Percentiles rank a stretch among this genome's conserved stretches.
phyloP scores from a whole-genome alignment of 2,329 filamentous ascomycete species.

The Fusarium sp. region DNA sequence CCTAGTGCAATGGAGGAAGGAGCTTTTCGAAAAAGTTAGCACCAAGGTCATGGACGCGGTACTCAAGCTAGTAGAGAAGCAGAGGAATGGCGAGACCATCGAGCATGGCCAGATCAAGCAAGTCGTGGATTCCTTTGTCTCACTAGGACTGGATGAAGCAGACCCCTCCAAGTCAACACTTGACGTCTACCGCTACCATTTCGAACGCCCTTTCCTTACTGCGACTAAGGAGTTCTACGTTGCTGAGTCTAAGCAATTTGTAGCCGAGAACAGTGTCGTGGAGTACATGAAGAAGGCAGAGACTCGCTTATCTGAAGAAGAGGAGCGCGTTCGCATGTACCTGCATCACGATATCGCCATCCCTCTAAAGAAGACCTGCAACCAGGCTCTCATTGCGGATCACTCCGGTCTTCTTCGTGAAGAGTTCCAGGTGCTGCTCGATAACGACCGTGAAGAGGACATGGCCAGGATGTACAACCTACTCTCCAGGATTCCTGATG shows the following conservation, averaged over 20 bases:
- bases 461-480: conserved; percentile 97
- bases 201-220: conserved; percentile 90
- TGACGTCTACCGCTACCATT: conserved; percentile 92
- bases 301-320: conserved; percentile 87
- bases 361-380: conserved; percentile 86
- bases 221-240: conserved; percentile 90
- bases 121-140: conserved; percentile 96
- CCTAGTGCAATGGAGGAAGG: conserved; percentile 92
- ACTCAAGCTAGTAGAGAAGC: conserved; percentile 94
- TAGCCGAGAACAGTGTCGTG: conserved; percentile 96
- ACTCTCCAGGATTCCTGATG: conserved; percentile 88
- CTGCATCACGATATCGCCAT: conserved; percentile 89
- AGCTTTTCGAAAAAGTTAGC: conserved; percentile 87
- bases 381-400: conserved; percentile 88
- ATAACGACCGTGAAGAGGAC: conserved; percentile 94
- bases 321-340: conserved; percentile 91
- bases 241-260: conserved; percentile 91
- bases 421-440: conserved; percentile 93
- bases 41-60: conserved; percentile 95
- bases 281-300: conserved; percentile 99
- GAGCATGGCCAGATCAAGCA: conserved; percentile 97
- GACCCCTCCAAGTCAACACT: conserved; percentile 94
- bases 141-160: conserved; percentile 90
- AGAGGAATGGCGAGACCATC: conserved; percentile 96
- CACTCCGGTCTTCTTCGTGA: conserved; percentile 89